Evolutionary conservation across 306 rosid species (phyloP), one percentile per base, ranked within the genome.

Genomic region (Dalbergia cultrata): DNA sequence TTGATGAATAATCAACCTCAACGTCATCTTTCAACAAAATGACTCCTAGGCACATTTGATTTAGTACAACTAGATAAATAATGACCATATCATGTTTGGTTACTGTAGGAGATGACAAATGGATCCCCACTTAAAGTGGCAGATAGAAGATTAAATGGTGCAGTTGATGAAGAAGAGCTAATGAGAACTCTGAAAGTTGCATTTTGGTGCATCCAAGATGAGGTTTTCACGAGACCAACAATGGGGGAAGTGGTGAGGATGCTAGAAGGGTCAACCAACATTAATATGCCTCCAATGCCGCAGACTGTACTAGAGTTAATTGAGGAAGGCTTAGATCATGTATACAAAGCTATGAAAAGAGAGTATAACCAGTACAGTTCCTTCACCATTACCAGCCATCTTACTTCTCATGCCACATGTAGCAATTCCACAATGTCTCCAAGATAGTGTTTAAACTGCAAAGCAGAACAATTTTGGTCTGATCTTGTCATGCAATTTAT

Each of bases 171-270:
- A 86, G 95, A 90, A 76, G 94, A 90, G 82, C 62, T 93, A 17
- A 17, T 41, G 31, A 89, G 98, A 80, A 89, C 96, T 11, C 66
- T 95, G 73, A 93, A 89, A 84, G 86, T 89, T 4, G 99, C 94
- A 21, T 89, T 95, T 74, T 93, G 99, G 99, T 95, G 99, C 89
- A 95, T 95, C 54, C 97, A 93, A 81, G 99, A 95, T 81, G 99
- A 93, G 88, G 88, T 95, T 41, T 76, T 61, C 50, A 70, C 70
- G 90, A 80, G 99, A 78, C 99, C 99, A 37, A 88, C 95, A 57
- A 95, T 91, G 99, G 99, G 99, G 50, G 99, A 91, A 54, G 90
- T 93, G 59, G 97, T 93, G 83, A 91, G 91, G 80, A 86, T 91
- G 97, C 79, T 95, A 68, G 99, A 95, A 90, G 97, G 86, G 50